phyloP scores from a whole-genome alignment of 2,329 filamentous ascomycete genomes.

The Macrophomina phaseolina region DNA sequence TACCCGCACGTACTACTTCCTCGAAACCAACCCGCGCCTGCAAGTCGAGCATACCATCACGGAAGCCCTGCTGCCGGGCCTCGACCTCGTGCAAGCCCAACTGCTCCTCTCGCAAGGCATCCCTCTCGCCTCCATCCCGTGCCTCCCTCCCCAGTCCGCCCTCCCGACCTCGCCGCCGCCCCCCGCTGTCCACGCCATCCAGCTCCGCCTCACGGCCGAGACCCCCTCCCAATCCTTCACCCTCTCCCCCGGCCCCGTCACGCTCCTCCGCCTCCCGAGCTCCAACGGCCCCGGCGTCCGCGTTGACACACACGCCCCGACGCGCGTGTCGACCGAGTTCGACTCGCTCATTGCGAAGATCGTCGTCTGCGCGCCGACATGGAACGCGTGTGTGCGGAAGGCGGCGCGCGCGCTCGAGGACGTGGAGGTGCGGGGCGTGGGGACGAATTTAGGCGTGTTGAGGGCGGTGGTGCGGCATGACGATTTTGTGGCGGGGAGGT shows the following conservation, averaged over 20 bases:
- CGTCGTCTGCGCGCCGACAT: conserved; percentile 61
- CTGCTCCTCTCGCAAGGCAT: conserved; percentile 60
- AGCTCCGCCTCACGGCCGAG: conserved; percentile 64
- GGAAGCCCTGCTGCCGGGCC: conserved; percentile 52
- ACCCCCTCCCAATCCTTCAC: conserved; percentile 58
- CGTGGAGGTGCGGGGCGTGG: conserved; percentile 61
- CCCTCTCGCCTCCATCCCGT: conserved; percentile 36
- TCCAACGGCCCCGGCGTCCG: conserved; percentile 62
- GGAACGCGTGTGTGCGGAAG: conserved; percentile 60
- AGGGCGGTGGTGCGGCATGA: conserved; percentile 58
- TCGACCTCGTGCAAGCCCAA: conserved; percentile 63
- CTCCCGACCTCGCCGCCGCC: conserved; percentile 39
- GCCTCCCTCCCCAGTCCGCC: conserved; percentile 34
- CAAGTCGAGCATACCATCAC: conserved; percentile 69
- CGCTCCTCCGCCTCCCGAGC: conserved; percentile 58
- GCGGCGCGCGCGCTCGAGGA: conserved; percentile 62
- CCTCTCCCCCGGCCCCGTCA: conserved; percentile 65
- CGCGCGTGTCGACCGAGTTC: conserved; percentile 61
- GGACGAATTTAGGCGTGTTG: conserved; percentile 63
- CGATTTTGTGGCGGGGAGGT: conserved; percentile 55
- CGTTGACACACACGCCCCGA: conserved; percentile 59
- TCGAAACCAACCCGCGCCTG: conserved; percentile 66
- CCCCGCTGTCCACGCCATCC: conserved; percentile 56
- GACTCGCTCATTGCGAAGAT: conserved; percentile 66
- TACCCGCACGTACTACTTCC: conserved; percentile 60